Evolutionary conservation across 108 stramenopile species (phyloP), one percentile per base, ranked within the genome.

Genomic region (Fistulifera solaris): DNA sequence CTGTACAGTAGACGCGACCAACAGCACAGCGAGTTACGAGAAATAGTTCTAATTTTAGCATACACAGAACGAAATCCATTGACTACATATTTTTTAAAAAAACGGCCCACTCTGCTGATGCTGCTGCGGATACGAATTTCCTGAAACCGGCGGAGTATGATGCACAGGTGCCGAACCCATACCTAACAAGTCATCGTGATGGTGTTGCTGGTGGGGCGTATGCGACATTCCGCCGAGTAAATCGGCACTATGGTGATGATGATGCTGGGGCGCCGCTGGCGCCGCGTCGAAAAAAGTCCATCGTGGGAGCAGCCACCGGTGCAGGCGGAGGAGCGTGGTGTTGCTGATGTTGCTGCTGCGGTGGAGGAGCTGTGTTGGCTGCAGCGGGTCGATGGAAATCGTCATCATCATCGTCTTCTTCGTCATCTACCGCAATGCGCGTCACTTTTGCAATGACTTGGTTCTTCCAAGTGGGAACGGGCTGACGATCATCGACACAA

Each of bases 361-460:
- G 26, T 4, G 49, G 49, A 35, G 31, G 31, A 35, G 31, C 31
- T 8, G 31, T 35, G 31, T 3, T 35, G 21, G 75, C 61, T 22
- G 64, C 59, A 18, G 68, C 53, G 0, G 70, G 38, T 19, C 59
- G 48, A 41, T 58, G 48, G 61, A 62, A 64, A 39, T 74, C 76
- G 19, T 73, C 82, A 38, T 80, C 81, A 35, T 76, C 73, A 35
- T 80, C 76, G 56, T 83, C 82, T 25, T 79, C 77, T 19, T 81
- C 76, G 27, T 87, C 83, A 39, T 77, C 80, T 35, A 81, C 58
- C 17, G 68, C 65, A 52, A 83, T 57, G 27, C 90, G 72, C 11
- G 86, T 81, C 13, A 88, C 84, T 65, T 87, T 92, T 25, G 84
- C 85, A 27, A 92, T 59, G 38, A 92, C 74, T 13, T 65, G 60